Conservation (phyloP, 805 yeast genomes). For the Metschnikowia gelsemii region DNA sequence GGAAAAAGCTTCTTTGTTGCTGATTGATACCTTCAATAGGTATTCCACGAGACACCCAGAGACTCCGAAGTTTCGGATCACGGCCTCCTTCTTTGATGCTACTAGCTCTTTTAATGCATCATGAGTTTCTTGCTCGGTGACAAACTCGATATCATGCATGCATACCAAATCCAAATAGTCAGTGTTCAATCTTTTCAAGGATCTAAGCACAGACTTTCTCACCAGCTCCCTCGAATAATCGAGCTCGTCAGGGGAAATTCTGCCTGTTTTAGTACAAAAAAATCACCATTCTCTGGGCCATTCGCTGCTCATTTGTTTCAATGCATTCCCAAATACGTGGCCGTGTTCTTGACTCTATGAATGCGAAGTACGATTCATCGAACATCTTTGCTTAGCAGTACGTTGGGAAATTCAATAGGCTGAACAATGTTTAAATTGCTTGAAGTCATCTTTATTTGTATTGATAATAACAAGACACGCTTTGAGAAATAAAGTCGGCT, state of each 20-base stretch:
- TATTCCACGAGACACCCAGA: slow-evolving; percentile 85
- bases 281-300: slow-evolving; percentile 61
- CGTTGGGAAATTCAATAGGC: too few species aligned
- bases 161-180: slow-evolving; percentile 76
- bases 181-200: slow-evolving; percentile 65
- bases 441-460: too few species aligned
- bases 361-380: too few species aligned
- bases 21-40: slow-evolving; percentile 51
- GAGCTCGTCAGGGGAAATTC: slow-evolving; percentile 65
- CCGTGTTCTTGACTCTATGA: too few species aligned
- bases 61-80: slow-evolving; percentile 65
- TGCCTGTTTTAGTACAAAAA: slow-evolving; percentile 84
- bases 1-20: slow-evolving; percentile 27
- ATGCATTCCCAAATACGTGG: slow-evolving; percentile 74
- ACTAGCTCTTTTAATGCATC: slow-evolving; percentile 64
- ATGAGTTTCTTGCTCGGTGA: slow-evolving; percentile 49
- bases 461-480: too few species aligned
- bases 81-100: slow-evolving; percentile 61
- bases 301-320: slow-evolving; percentile 30
- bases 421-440: too few species aligned
- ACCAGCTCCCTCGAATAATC: slow-evolving; percentile 69
- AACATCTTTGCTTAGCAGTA: too few species aligned
- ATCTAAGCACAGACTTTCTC: slow-evolving; percentile 60
- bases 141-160: slow-evolving; percentile 88
- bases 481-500: too few species aligned